Evolutionary conservation across 2,329 filamentous ascomycete genomes (phyloP), one percentile per base, ranked within the genome.

Genomic region (Sclerotinia nivalis): DNA sequence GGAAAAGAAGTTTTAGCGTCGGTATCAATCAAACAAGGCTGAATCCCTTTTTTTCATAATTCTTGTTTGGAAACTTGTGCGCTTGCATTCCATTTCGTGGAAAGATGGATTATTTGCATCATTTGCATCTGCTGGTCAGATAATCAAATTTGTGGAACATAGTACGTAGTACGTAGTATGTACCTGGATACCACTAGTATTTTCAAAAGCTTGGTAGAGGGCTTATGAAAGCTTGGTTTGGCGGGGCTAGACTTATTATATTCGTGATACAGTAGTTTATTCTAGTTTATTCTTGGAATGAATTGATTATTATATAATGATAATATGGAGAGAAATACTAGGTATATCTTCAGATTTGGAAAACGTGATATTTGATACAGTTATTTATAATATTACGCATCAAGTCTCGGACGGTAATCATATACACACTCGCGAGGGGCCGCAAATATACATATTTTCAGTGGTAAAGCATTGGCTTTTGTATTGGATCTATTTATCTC

Each of bases 191-290:
- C 10, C 20, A 52, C n/a, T 49, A 28, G 4, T 10, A 28, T 25
- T 9, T 37, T 22, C n/a, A 13, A 59, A 67, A 67, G 65, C 65
- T 67, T 67, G 65, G 65, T 67, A 37, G 64, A 47, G 64, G 52
- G 64, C 37, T 56, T 34, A 1, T 1, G 15, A 67, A 59, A 67
- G 65, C 65, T 67, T 59, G 65, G 15, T 67, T 25, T 43, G 3
- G 31, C 1, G 20, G 10, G 12, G 52, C 12, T 18, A 20, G 25
- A 12, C 49, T 25, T 15, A 5, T 5, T 15, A 54, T 28, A 15
- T 54, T 54, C 13, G 28, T 15, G 15, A 55, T 18, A n/a, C n/a
- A n/a, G 25, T n/a, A 18, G 52, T 18, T 20, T 18, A 25, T 25
- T 22, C 25, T 25, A 40, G 10, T 43, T 43, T 8, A 49, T 37